Conservation (phyloP, 371 early-diverging fungal species). For the Rhizopus microsporus region DNA sequence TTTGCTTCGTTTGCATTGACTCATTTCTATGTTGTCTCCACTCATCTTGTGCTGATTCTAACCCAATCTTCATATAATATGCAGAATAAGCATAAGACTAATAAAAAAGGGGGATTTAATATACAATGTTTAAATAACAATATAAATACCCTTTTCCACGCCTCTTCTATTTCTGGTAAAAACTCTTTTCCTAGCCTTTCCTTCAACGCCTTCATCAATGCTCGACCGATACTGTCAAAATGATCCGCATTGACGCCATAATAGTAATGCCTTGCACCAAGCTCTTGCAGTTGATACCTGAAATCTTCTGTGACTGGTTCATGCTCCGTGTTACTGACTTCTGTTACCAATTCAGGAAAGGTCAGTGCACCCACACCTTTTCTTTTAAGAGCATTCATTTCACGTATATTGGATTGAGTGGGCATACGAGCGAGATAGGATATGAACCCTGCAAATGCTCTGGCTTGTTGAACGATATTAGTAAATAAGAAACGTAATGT, state of each 20-base stretch:
- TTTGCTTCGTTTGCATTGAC: background rate
- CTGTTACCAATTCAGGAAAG: constrained; percentile 7
- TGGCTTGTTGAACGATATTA: constrained; percentile 34
- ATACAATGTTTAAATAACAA: background rate
- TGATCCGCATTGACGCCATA: constrained; percentile 16
- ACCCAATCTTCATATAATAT: constrained; percentile 24
- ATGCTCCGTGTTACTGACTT: background rate
- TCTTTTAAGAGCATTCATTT: constrained; percentile 20
- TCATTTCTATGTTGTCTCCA: constrained; percentile 12
- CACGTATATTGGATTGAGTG: constrained; percentile 7
- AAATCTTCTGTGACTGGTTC: background rate
- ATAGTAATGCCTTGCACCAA: constrained; percentile 23
- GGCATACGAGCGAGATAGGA: constrained; percentile 25
- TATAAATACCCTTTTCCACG: constrained; percentile 15
- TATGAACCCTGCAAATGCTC: constrained; percentile 37
- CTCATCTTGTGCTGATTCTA: constrained; percentile 13
- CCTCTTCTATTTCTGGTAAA: constrained; percentile 23
- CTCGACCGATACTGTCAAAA: constrained; percentile 8
- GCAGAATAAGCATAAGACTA: constrained; percentile 1
- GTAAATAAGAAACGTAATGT: constrained; percentile 19
- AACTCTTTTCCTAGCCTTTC: constrained; percentile 19
- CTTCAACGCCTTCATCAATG: constrained; percentile 13
- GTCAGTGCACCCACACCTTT: background rate
- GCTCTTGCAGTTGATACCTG: constrained; percentile 9
- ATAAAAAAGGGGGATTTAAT: background rate